These are phyloP conservation scores for Fonsecaea erecta DNA, from an alignment of 2,329 filamentous ascomycete species.

Conservation along the genomic window DNA sequence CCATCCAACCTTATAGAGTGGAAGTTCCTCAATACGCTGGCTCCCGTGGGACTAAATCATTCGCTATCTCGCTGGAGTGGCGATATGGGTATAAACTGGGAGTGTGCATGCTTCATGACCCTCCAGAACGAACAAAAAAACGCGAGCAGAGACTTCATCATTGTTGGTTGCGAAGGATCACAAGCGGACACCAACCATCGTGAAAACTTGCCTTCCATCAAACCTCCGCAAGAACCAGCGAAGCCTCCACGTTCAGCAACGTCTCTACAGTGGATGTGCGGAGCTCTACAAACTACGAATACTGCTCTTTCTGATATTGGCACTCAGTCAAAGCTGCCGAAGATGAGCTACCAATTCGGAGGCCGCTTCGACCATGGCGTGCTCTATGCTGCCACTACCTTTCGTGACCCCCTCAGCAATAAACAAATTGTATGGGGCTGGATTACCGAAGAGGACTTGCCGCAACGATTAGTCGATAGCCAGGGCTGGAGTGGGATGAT, in stretches of 20 bases:
- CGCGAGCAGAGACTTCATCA: constrained; percentile 47
- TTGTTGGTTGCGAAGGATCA: constrained; percentile 54
- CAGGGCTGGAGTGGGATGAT: constrained; percentile 58
- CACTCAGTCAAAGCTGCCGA: constrained; percentile 15
- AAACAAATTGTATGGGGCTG: constrained; percentile 55
- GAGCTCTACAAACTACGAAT: constrained; percentile 31
- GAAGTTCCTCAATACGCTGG: constrained; percentile 52
- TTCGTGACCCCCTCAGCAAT: constrained; percentile 51
- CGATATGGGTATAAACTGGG: constrained; percentile 59
- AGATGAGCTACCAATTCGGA: constrained; percentile 47
- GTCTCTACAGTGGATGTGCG: constrained; percentile 54
- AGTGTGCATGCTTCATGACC: constrained; percentile 55
- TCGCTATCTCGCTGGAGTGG: constrained; percentile 53
- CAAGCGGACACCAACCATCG: neutral
- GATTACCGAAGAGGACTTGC: constrained; percentile 58
- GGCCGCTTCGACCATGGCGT: constrained; percentile 57
- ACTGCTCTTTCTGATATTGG: neutral
- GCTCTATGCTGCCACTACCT: constrained; percentile 57
- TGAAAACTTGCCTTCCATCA: constrained; percentile 5
- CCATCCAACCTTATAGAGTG: constrained; percentile 49
- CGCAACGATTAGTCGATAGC: constrained; percentile 48
- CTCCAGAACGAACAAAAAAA: constrained; percentile 42
- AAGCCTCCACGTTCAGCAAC: constrained; percentile 30
- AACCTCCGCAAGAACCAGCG: neutral
- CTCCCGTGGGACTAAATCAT: constrained; percentile 48